Base-by-base conservation (phyloP, 768 basidiomycete species). In the Boletus speciosus region DNA sequence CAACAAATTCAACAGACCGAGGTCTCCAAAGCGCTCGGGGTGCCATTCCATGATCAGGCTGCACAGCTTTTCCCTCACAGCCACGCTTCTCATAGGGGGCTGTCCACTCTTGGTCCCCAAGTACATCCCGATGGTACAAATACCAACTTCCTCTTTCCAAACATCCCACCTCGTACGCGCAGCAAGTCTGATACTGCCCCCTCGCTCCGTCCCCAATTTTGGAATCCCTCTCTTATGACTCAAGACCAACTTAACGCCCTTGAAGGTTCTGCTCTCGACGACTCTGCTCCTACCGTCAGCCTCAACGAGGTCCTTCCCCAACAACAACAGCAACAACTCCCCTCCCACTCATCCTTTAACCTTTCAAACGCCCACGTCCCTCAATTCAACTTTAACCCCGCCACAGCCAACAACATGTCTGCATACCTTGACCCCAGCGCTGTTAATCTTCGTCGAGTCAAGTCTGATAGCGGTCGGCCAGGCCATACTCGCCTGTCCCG, bases 151-250 rank as follows among this genome's bases (percentile, higher is more conserved):
- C 70, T 74, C 32, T 67, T 73, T 60, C 75, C 77, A 29, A 67
- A 57, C 32, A 62, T 68, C 31, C 68, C 71, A 67, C 68, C 70
- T 35, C 77, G 83, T 35, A 70, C 73, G 23, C 75, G 85, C 49
- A 84, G 82, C 68, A 80, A 84, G 61, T 83, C 83, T 2, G 85
- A 86, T 43, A 78, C 81, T 0, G 74, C 81, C 39, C 41, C 69
- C 45, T 68, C 69, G 40, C 72, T 80, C 4, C 81, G 84, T 51
- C 78, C 79, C 15, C 80, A 78, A 1, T 65, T 78, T 42, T 84
- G 84, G 84, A 76, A 79, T 50, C 52, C 69, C 46, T 52, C 71
- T 5, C 73, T 63, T 52, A 72, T 73, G 70, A 67, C 67, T 9
- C 73, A 69, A 59, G 71, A 72, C n/a, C 70, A 67, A 27, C 61